These are phyloP conservation scores for Naganishia randhawae DNA, from an alignment of 768 basidiomycete species.

Conservation along the genomic window DNA sequence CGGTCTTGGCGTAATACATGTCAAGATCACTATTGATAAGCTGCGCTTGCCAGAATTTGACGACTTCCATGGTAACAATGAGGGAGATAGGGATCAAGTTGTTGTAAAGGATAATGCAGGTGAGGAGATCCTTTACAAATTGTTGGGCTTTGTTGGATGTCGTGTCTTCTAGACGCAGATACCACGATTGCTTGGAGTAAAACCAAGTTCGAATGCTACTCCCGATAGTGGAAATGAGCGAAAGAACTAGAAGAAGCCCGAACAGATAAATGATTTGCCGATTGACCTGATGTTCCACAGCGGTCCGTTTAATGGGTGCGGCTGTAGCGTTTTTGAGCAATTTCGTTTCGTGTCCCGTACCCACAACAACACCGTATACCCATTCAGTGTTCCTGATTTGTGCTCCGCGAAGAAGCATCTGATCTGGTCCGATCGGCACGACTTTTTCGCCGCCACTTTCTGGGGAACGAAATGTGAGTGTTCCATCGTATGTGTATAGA, in stretches of 20 bases:
- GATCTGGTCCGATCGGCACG: constrained; percentile 81
- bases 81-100: constrained; percentile 98
- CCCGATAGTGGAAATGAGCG: constrained; percentile 85
- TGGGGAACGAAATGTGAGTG: constrained; percentile 56
- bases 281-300: constrained; percentile 93
- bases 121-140: constrained; percentile 80
- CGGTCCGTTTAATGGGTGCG: constrained; percentile 92
- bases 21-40: constrained; percentile 96
- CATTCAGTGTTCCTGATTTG: constrained; percentile 94
- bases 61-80: constrained; percentile 99
- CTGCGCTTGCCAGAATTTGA: constrained; percentile 92
- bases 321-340: constrained; percentile 96
- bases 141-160: constrained; percentile 56
- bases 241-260: constrained; percentile 76
- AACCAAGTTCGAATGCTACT: constrained; percentile 89
- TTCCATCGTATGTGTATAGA: constrained; percentile 83
- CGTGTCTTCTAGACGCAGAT: constrained; percentile 62
- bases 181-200: constrained; percentile 83
- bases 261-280: constrained; percentile 94
- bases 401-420: constrained; percentile 86
- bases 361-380: constrained; percentile 90
- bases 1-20: constrained; percentile 94
- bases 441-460: constrained; percentile 65
- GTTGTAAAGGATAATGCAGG: constrained; percentile 98
- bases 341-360: constrained; percentile 97